phyloP scores from a whole-genome alignment of 163 green algal genomes.

The Chloroidium sp. region DNA sequence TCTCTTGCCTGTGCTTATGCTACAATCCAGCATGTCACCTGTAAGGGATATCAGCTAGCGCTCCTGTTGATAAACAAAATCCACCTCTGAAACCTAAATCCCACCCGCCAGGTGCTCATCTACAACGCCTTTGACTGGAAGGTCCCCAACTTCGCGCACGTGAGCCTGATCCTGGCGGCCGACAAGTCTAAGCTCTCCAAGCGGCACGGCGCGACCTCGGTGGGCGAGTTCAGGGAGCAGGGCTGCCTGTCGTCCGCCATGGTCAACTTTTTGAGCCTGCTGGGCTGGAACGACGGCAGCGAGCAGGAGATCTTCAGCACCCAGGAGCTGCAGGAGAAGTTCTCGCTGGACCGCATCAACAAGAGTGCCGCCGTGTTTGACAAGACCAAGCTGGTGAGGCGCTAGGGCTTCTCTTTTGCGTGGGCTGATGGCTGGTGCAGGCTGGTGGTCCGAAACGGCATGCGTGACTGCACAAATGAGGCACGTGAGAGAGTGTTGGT shows the following conservation, averaged over 20 bases:
- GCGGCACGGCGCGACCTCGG: constrained; percentile 81
- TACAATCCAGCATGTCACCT: too few relatives aligned
- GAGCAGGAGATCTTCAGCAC: constrained; percentile 59
- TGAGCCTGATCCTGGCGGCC: constrained; percentile 95
- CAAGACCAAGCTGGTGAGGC: constrained; percentile 77
- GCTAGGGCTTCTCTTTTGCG: too few relatives aligned
- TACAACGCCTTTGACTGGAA: constrained; percentile 81
- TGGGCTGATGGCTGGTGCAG: too few relatives aligned
- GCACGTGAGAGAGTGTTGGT: too few relatives aligned
- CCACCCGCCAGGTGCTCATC: constrained; percentile 77
- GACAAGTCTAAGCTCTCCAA: constrained; percentile 98
- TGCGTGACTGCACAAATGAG: too few relatives aligned
- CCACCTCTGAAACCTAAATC: too few relatives aligned
- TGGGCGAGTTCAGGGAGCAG: constrained; percentile 82
- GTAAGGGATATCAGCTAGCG: too few relatives aligned
- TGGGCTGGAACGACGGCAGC: constrained; percentile 98
- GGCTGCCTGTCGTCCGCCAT: constrained; percentile 89
- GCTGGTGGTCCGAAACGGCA: too few relatives aligned
- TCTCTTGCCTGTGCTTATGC: too few relatives aligned
- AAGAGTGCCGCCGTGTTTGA: constrained; percentile 97
- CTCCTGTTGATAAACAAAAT: too few relatives aligned
- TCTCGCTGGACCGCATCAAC: constrained; percentile 89
- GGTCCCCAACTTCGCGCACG: constrained; percentile 82
- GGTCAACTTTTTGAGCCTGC: constrained; percentile 93
- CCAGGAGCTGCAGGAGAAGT: constrained; percentile 64